Evolutionary conservation across 495 filamentous ascomycete genomes (phyloP).

Genomic region (Aspergillus nanangensis): DNA sequence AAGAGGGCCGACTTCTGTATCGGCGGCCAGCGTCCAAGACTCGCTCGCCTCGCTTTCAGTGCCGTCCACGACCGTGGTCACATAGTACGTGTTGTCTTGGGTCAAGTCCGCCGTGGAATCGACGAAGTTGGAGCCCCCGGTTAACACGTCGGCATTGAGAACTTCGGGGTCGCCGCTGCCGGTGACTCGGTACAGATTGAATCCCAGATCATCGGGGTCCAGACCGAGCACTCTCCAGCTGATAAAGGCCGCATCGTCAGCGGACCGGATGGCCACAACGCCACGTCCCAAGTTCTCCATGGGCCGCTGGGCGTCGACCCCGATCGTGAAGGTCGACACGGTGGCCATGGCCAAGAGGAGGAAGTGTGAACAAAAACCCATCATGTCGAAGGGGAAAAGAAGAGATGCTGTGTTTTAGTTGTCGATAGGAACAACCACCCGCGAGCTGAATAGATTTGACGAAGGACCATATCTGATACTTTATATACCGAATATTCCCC

Average conservation of each 20-base stretch:
- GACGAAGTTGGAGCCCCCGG: slow-evolving; percentile 2
- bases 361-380: no score
- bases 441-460: no score
- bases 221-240: slow-evolving; percentile 4
- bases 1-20: not conserved
- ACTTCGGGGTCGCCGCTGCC: not conserved
- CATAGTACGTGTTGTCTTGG: slow-evolving; percentile 1
- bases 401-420: no score
- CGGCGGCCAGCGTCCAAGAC: not conserved
- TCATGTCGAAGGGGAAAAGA: no score
- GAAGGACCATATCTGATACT: no score
- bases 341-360: no score
- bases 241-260: not conserved
- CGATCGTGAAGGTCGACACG: no score
- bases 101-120: not conserved
- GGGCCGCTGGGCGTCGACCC: no score
- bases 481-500: no score
- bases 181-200: slow-evolving; percentile 6
- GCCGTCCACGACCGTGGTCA: not conserved
- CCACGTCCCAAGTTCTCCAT: slow-evolving; percentile 9
- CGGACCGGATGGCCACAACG: slow-evolving; percentile 4
- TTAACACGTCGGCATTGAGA: not conserved
- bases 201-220: slow-evolving; percentile 1
- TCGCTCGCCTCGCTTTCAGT: not conserved
- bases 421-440: no score